Evolutionary conservation across 1,284 basidiomycete species (phyloP).

Genomic region (Trichosporon faecale): DNA sequence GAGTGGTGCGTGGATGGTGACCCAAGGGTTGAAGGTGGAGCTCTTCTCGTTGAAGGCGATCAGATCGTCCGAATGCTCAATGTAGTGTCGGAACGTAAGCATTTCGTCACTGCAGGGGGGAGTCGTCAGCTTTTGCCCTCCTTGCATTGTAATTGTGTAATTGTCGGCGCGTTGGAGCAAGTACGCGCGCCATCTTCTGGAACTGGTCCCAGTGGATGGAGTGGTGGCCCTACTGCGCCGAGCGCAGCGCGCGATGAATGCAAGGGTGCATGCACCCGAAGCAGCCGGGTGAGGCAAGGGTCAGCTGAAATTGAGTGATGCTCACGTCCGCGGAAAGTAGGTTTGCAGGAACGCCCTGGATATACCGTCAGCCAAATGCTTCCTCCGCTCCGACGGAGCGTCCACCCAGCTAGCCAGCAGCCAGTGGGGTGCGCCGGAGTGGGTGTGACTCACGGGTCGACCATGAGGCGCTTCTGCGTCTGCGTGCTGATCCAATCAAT

Average conservation of each 20-base stretch:
- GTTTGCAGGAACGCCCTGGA: constrained; percentile 14
- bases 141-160: background rate
- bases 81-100: constrained; percentile 45
- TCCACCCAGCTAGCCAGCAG: background rate
- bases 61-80: constrained; percentile 39
- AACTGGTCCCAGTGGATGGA: background rate
- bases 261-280: background rate
- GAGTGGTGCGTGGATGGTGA: constrained; percentile 41
- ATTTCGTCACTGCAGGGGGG: constrained; percentile 35
- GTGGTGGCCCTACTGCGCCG: background rate
- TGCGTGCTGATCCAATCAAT: constrained; percentile 25
- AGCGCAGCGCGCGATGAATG: background rate
- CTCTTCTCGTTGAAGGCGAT: constrained; percentile 38
- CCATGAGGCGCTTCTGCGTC: constrained; percentile 27
- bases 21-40: constrained; percentile 46
- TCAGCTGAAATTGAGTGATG: background rate
- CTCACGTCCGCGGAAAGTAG: constrained; percentile 13
- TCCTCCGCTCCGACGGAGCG: background rate
- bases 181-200: background rate
- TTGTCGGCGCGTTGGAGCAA: background rate
- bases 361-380: background rate
- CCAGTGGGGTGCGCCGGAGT: background rate
- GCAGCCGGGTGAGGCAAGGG: background rate
- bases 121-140: background rate
- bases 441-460: constrained; percentile 32